Percentiles rank a stretch among this genome's conserved stretches.
phyloP scores from a whole-genome alignment of 1,284 basidiomycete species.

The Athelia psychrophila region DNA sequence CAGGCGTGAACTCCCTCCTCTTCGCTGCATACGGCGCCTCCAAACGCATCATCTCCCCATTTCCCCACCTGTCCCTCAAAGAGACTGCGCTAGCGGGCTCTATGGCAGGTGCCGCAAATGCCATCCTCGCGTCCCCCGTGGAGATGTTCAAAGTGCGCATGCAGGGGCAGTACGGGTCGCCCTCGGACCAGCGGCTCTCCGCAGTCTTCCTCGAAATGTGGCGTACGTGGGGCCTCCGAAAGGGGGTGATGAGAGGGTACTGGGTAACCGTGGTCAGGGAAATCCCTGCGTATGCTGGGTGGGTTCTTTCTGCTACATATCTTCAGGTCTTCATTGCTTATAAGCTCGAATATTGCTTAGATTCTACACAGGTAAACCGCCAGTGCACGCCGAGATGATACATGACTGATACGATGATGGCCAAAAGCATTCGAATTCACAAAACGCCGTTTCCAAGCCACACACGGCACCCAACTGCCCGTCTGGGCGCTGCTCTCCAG shows the following conservation, averaged over 20 bases:
- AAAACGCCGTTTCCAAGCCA: slow-evolving; percentile 71
- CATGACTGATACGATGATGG: neutral
- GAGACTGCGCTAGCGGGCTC: slow-evolving; percentile 87
- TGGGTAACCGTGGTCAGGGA: slow-evolving; percentile 94
- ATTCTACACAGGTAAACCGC: slow-evolving; percentile 67
- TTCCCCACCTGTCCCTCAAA: slow-evolving; percentile 74
- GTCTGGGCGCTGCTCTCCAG: slow-evolving; percentile 88
- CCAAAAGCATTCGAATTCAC: slow-evolving; percentile 82
- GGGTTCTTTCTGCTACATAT: slow-evolving; percentile 18
- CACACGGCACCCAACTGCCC: slow-evolving; percentile 69
- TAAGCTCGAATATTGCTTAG: slow-evolving; percentile 29
- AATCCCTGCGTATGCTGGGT: slow-evolving; percentile 94
- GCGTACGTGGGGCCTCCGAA: slow-evolving; percentile 77
- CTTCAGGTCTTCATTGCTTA: neutral
- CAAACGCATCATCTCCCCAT: slow-evolving; percentile 84
- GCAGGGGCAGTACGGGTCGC: slow-evolving; percentile 88
- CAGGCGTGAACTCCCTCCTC: slow-evolving; percentile 93
- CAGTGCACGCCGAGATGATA: neutral
- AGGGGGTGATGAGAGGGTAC: slow-evolving; percentile 94
- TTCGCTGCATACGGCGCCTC: slow-evolving; percentile 89
- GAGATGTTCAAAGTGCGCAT: slow-evolving; percentile 96
- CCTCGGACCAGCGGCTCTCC: slow-evolving; percentile 74
- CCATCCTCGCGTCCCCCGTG: slow-evolving; percentile 85
- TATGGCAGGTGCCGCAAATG: slow-evolving; percentile 89
- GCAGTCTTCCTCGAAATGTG: slow-evolving; percentile 81